These are phyloP conservation scores for Aquanectria penicillioides DNA, from an alignment of 2,329 filamentous ascomycete genomes.

Conservation along the genomic window DNA sequence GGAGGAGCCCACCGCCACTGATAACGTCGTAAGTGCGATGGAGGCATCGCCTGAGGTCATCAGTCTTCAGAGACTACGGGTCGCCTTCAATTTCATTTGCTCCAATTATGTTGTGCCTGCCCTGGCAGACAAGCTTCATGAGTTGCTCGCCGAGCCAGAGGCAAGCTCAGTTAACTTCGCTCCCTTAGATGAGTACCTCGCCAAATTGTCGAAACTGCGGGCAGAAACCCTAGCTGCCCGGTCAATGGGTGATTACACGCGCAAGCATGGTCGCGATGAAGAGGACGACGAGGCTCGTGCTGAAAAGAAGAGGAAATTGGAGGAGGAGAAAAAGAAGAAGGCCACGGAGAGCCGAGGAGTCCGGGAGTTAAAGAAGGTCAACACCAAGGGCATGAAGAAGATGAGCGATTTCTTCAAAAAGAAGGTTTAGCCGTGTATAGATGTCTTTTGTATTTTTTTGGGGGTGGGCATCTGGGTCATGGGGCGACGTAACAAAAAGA, in stretches of 20 bases:
- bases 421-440: constrained; percentile 47
- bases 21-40: constrained; percentile 53
- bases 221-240: constrained; percentile 77
- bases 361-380: constrained; percentile 86
- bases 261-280: constrained; percentile 74
- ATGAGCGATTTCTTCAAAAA: constrained; percentile 94
- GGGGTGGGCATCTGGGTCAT: constrained; percentile 47
- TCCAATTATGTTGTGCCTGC: constrained; percentile 66
- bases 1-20: constrained; percentile 44
- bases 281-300: constrained; percentile 72
- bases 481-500: constrained; percentile 21
- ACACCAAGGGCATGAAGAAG: constrained; percentile 95
- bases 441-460: constrained; percentile 37
- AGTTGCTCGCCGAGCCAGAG: constrained; percentile 50
- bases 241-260: constrained; percentile 74
- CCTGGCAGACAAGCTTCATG: constrained; percentile 55
- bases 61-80: constrained; percentile 70
- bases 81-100: constrained; percentile 72
- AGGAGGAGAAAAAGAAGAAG: constrained; percentile 90
- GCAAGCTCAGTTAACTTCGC: constrained; percentile 67
- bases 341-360: constrained; percentile 78
- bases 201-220: constrained; percentile 72
- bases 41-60: constrained; percentile 60
- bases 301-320: constrained; percentile 85
- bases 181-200: constrained; percentile 76